phyloP scores from a whole-genome alignment of 768 basidiomycete genomes.

The Termitomyces sp. region DNA sequence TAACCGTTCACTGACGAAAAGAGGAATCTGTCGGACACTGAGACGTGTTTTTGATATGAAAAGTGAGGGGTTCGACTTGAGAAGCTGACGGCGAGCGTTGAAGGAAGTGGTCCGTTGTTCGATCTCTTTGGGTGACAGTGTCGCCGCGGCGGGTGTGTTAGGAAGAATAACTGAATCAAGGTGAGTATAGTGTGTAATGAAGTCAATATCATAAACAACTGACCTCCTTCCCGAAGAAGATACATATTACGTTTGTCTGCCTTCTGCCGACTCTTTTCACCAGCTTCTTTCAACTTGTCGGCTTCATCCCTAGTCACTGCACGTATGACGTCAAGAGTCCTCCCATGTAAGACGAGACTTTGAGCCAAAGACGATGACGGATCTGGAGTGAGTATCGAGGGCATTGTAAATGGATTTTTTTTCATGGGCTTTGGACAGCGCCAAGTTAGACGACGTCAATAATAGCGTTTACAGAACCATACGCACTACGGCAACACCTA shows the following conservation, averaged over 20 bases:
- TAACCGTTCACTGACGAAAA: conserved; percentile 85
- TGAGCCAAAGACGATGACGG: conserved; percentile 83
- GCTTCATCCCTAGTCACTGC: conserved; percentile 93
- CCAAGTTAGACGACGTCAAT: not conserved
- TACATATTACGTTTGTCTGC: conserved; percentile 96
- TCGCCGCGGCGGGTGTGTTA: conserved; percentile 74
- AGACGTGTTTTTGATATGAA: conserved; percentile 95
- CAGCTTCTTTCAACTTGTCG: conserved; percentile 81
- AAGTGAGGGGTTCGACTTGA: conserved; percentile 89
- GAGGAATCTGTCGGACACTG: conserved; percentile 88
- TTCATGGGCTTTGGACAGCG: conserved; percentile 37
- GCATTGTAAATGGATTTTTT: conserved; percentile 84
- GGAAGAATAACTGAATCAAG: conserved; percentile 76
- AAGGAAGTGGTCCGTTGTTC: conserved; percentile 85
- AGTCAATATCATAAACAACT: conserved; percentile 20
- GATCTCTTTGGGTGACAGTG: conserved; percentile 69
- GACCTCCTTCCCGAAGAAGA: conserved; percentile 93
- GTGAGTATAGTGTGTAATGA: not conserved
- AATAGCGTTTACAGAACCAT: not conserved
- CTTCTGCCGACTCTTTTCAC: conserved; percentile 81
- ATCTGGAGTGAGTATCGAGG: conserved; percentile 91
- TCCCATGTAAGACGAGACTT: conserved; percentile 84
- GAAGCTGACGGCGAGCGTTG: conserved; percentile 76
- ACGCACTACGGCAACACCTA: conserved; percentile 37
- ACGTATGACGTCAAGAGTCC: conserved; percentile 85